phyloP scores from a whole-genome alignment of 2,329 filamentous ascomycete species.

The Arthrinium puccinioides region DNA sequence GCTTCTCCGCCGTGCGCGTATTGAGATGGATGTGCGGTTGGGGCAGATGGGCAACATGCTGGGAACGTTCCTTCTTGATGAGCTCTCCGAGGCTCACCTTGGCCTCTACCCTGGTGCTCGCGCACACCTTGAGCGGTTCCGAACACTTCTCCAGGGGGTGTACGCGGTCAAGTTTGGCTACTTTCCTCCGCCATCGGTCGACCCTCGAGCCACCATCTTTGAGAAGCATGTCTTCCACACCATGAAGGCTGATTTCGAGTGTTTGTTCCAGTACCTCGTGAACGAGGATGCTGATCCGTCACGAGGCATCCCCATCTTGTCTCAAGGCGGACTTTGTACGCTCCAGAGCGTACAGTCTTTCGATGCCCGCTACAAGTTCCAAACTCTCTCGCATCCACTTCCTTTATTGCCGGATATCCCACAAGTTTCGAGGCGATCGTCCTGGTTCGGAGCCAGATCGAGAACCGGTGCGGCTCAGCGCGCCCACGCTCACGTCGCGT shows the following conservation, averaged over 20 bases:
- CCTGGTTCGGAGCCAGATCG: constrained; percentile 33
- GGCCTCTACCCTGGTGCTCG: constrained; percentile 54
- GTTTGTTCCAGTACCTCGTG: constrained; percentile 63
- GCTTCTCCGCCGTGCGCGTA: constrained; percentile 54
- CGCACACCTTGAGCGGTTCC: constrained; percentile 65
- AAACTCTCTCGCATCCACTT: constrained; percentile 55
- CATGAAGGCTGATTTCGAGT: constrained; percentile 64
- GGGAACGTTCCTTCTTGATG: constrained; percentile 62
- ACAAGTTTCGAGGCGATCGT: constrained; percentile 21
- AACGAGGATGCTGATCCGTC: constrained; percentile 48
- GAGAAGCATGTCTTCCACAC: constrained; percentile 49
- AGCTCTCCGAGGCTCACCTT: constrained; percentile 59
- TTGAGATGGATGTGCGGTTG: constrained; percentile 60
- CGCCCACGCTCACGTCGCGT: constrained; percentile 43
- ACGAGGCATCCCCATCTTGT: constrained; percentile 42
- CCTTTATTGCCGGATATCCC: constrained; percentile 56
- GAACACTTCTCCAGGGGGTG: constrained; percentile 58
- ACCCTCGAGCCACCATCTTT: constrained; percentile 38
- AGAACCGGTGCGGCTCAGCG: constrained; percentile 40
- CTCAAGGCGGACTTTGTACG: constrained; percentile 62
- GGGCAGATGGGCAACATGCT: constrained; percentile 51
- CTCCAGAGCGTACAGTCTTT: constrained; percentile 62
- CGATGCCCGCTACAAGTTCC: constrained; percentile 52
- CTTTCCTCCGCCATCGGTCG: constrained; percentile 54
- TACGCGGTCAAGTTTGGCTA: constrained; percentile 63